Evolutionary conservation across 2,329 filamentous ascomycete species (phyloP), one percentile per base, ranked within the genome.

Genomic region (Colletotrichum sp.): DNA sequence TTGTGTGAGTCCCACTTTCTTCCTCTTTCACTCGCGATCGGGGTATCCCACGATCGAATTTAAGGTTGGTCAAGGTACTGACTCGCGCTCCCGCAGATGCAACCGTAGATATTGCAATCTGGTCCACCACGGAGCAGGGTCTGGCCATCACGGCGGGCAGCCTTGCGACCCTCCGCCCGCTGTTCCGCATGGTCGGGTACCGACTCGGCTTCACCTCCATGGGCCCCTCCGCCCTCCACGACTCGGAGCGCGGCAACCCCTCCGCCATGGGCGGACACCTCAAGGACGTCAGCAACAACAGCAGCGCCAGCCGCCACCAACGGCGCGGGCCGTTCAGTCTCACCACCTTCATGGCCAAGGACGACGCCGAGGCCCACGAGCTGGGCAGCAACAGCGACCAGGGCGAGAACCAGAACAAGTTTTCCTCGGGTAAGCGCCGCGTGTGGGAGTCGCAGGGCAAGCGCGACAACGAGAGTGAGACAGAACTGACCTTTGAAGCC

Each of bases 51-150:
- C 32, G 52, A 55, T 59, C 61, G 32, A 52, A 63, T 18, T 14
- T 48, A 59, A 60, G 55, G 36, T 75, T 71, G 59, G 24, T 14
- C 34, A 34, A 59, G 70, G 34, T 43, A 55, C 72, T 68, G 66
- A 72, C 55, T 72, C 60, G 63, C 32, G 66, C 39, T n/a, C 26
- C 26, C 32, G 18, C 68, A 84, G 85, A 80, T 79, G 83, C 84
- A 57, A 88, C 86, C 0, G 74, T 83, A 69, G 84, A 86, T 74
- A 86, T 89, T 68, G 87, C 87, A 21, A 87, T 89, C 78, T 90
- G 88, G 87, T 88, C 87, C 4, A 86, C 85, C 2, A 82, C 86
- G 13, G 89, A 90, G 73, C 82, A 86, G 43, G 87, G 86, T n/a
- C 83, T 90, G 3, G 87, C 87, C 63, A 86, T 90, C 78, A 85